A percentile compares a stretch with the other conserved stretches of the same genome.
Evolutionary conservation across 192 early-diverging fungal genomes (phyloP).

Genomic region (Tieghemiomyces parasiticus): DNA sequence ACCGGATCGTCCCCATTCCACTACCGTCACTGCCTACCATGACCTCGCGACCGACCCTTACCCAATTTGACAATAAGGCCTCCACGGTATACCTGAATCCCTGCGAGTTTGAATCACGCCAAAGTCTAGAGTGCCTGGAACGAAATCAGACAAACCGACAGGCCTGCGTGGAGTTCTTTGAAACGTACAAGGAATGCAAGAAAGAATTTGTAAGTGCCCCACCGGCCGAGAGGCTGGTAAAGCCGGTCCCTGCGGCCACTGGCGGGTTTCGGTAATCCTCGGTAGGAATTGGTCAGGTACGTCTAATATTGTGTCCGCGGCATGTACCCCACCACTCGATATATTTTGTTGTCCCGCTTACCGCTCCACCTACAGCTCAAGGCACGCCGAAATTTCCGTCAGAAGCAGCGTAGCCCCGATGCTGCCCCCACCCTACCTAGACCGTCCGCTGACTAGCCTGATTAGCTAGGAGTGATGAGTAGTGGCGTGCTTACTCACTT

Average conservation of each 20-base stretch:
- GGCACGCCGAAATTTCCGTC: too few species aligned
- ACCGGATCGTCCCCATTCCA: too few species aligned
- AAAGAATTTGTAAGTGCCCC: slow-evolving; percentile 22
- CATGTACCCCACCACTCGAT: slow-evolving; percentile 10
- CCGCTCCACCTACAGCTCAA: not conserved
- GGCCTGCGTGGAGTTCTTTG: slow-evolving; percentile 20
- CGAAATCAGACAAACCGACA: slow-evolving; percentile 24
- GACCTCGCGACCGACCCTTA: slow-evolving; percentile 8
- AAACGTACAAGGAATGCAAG: slow-evolving; percentile 27
- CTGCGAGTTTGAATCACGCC: slow-evolving; percentile 24
- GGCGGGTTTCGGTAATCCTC: not conserved
- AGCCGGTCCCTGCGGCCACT: not conserved
- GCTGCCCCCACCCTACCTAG: too few species aligned
- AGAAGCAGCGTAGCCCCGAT: too few species aligned
- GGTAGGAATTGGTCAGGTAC: too few species aligned
- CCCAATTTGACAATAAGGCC: slow-evolving; percentile 25
- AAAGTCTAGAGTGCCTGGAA: slow-evolving; percentile 26
- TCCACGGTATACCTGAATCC: slow-evolving; percentile 27
- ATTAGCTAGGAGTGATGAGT: too few species aligned
- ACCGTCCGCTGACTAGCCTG: too few species aligned
- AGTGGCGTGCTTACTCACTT: too few species aligned
- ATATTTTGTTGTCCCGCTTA: slow-evolving; percentile 13
- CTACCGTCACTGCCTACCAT: too few species aligned
- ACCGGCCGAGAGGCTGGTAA: slow-evolving; percentile 14
- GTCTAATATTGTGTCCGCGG: too few species aligned